Conservation (phyloP, 2,329 filamentous ascomycete species). For the Fusarium marasasianum region DNA sequence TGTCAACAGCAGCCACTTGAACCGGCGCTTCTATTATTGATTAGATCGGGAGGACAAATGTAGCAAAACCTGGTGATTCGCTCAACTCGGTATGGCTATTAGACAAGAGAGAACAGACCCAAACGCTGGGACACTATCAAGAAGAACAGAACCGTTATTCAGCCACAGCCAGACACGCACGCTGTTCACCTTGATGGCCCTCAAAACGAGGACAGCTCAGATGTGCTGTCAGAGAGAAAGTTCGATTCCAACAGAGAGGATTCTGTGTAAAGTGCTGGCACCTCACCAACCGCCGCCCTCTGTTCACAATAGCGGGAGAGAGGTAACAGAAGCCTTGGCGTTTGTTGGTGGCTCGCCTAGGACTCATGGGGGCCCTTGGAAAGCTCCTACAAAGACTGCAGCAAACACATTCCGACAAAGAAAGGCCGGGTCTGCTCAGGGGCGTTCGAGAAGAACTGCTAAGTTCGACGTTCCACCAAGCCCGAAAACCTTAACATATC, state of each 20-base stretch:
- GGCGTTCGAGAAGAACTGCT: not conserved
- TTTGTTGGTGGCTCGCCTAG: not conserved
- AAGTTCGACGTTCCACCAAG: not conserved
- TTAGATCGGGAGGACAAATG: not conserved
- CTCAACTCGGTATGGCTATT: not conserved
- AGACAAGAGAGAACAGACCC: not conserved
- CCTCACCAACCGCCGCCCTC: not conserved
- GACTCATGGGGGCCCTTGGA: not conserved
- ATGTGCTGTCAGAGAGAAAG: not conserved
- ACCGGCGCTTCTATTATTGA: not conserved
- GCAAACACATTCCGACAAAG: conserved; percentile 1
- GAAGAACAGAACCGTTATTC: not conserved
- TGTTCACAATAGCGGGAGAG: not conserved
- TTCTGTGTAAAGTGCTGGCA: not conserved
- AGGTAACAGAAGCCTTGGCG: not conserved
- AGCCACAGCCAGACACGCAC: not conserved
- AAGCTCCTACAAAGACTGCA: conserved; percentile 10
- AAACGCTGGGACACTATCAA: not conserved
- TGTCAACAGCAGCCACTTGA: not conserved
- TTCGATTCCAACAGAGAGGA: not conserved
- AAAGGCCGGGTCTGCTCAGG: not conserved
- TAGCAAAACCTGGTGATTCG: not conserved
- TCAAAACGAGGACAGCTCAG: not conserved
- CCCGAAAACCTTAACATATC: not conserved
- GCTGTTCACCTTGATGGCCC: not conserved